Base-by-base conservation (phyloP, 495 filamentous ascomycete genomes). In the Penicillium soppii region DNA sequence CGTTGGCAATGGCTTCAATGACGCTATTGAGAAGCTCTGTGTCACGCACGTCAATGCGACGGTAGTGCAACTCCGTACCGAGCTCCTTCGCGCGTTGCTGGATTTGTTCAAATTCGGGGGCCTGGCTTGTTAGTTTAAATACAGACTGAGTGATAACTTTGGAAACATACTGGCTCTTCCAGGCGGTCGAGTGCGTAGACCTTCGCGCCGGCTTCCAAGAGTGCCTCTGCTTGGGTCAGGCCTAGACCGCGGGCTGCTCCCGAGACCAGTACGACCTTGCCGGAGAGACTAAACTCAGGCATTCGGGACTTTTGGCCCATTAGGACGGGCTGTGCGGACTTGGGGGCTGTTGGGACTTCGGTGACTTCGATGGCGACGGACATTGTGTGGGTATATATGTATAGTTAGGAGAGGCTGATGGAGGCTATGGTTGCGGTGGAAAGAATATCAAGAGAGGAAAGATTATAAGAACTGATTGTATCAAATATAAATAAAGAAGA, bases 31-130 rank as follows among this genome's bases (percentile, higher is more conserved):
- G 74, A 6, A 78, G 68, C 17, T 78, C 71, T 19, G 85, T 85
- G 62, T 92, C 83, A n/a, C 89, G 86, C 20, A 96, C 90, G 63
- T 96, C 90, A 48, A 94, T 85, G 52, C 84, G 85, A 63, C 87
- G 87, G 73, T 96, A 95, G 52, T 82, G 72, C 27, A 96, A 64
- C 36, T 81, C 79, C 16, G 88, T 87, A 32, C 81, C 82, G 7
- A 95, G 77, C 56, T 87, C 83, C 30, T 78, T 71, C 5, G 89
- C 89, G 38, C 85, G 78, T 53, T 77, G 72, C 39, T 85, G 84
- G 36, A 92, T 79, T 16, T 64, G 66, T 19, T 74, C 74, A 58
- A 91, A 91, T 25, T 82, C 75, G 9, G 79, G 63, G 16, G 77
- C 79, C 58, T 82, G 70, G 48, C 13, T 41, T 27, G 32, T 48